A percentile compares a stretch with the other conserved stretches of the same genome.
These are phyloP conservation scores for Naganishia antarctica DNA, from an alignment of 768 basidiomycete species.

Conservation along the genomic window DNA sequence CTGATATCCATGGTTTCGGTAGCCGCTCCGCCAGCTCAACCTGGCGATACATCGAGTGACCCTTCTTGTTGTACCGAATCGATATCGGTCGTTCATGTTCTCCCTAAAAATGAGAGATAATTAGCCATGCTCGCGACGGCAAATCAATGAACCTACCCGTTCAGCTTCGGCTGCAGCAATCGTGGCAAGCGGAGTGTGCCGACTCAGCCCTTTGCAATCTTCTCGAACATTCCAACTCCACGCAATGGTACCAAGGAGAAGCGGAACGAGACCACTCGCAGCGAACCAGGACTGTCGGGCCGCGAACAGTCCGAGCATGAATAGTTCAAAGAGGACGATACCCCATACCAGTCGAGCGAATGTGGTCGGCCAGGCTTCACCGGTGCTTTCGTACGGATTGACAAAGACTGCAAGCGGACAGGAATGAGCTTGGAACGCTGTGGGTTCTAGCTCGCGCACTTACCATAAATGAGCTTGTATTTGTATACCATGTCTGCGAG, in stretches of 20 bases:
- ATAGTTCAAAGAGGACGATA: conserved; percentile 82
- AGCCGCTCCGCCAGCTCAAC: conserved; percentile 22
- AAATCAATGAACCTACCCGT: neutral
- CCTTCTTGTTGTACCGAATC: conserved; percentile 15
- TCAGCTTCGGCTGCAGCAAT: conserved; percentile 30
- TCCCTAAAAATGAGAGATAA: neutral
- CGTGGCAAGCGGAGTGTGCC: conserved; percentile 71
- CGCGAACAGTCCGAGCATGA: conserved; percentile 95
- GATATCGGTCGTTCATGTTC: conserved; percentile 22
- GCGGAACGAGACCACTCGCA: conserved; percentile 64
- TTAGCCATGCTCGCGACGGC: neutral
- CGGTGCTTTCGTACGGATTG: conserved; percentile 95
- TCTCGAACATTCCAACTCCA: conserved; percentile 77
- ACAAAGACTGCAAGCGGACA: conserved; percentile 72
- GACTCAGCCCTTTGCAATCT: conserved; percentile 66
- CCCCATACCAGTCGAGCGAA: conserved; percentile 89
- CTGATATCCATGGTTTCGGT: conserved; percentile 28
- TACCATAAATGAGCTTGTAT: conserved; percentile 91
- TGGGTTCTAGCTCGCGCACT: conserved; percentile 38
- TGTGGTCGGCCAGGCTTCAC: conserved; percentile 96
- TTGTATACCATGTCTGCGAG: conserved; percentile 82
- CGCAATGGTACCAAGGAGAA: conserved; percentile 66
- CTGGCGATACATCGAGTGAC: conserved; percentile 23
- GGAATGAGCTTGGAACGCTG: neutral
- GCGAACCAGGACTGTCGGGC: conserved; percentile 60